These are phyloP conservation scores for Thielaviopsis musarum DNA, from an alignment of 2,329 filamentous ascomycete species.

Conservation along the genomic window DNA sequence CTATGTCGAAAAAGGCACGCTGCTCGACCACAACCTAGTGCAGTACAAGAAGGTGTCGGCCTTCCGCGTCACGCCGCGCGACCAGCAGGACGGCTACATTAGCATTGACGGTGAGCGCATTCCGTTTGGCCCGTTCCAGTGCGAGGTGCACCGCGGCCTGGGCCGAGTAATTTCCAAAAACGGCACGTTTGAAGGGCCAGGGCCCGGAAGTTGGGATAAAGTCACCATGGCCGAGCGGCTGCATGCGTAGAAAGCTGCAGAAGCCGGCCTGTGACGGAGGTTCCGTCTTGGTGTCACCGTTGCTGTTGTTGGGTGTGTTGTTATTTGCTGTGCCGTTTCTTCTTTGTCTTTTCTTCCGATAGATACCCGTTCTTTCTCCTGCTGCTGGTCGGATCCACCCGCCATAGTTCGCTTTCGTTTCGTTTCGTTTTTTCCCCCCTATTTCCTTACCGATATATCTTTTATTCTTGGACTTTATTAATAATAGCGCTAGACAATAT, in stretches of 20 bases:
- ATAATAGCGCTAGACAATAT: not conserved
- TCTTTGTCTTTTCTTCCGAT: not conserved
- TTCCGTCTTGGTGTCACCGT: not conserved
- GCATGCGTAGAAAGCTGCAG: slow-evolving; percentile 12
- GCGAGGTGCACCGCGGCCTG: slow-evolving; percentile 67
- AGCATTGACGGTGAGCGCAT: slow-evolving; percentile 85
- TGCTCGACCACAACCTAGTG: slow-evolving; percentile 67
- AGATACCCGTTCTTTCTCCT: not conserved
- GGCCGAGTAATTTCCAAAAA: slow-evolving; percentile 71
- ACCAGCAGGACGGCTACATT: slow-evolving; percentile 62
- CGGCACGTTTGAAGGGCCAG: slow-evolving; percentile 51
- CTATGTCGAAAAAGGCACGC: slow-evolving; percentile 52
- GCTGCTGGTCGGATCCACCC: too few relatives aligned
- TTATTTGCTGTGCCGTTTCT: not conserved
- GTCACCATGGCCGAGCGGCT: slow-evolving; percentile 19
- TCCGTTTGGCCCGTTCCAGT: slow-evolving; percentile 80
- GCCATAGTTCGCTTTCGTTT: too few relatives aligned
- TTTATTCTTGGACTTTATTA: not conserved
- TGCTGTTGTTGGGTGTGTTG: not conserved
- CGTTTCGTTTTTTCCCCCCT: not conserved
- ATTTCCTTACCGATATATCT: not conserved
- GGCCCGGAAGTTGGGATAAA: slow-evolving; percentile 34
- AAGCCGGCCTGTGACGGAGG: slow-evolving; percentile 5
- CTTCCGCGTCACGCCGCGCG: slow-evolving; percentile 65
- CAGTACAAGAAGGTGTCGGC: slow-evolving; percentile 73